phyloP scores from a whole-genome alignment of 2,329 filamentous ascomycete species.

The Dactylonectria estremocensis region DNA sequence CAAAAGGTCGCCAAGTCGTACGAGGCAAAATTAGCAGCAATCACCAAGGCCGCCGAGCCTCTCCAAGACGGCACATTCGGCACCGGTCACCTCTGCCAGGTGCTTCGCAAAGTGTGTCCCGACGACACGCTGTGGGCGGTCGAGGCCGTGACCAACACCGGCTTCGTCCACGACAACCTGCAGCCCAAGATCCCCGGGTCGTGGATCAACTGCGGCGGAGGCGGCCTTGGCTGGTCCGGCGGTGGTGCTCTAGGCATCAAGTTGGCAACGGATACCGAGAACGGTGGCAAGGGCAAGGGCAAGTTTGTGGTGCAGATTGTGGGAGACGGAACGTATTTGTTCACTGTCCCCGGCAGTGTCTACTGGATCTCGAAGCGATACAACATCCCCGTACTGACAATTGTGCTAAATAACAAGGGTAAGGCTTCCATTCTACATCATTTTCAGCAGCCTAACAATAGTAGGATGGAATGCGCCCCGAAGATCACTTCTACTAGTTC shows the following conservation, averaged over 20 bases:
- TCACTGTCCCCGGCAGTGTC: slow-evolving; percentile 68
- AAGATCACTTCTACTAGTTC: slow-evolving; percentile 69
- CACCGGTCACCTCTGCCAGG: slow-evolving; percentile 58
- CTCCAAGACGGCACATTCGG: slow-evolving; percentile 68
- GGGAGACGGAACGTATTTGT: slow-evolving; percentile 71
- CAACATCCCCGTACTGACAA: slow-evolving; percentile 67
- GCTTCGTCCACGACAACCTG: slow-evolving; percentile 79
- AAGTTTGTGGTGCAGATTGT: slow-evolving; percentile 70
- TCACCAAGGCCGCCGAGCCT: slow-evolving; percentile 71
- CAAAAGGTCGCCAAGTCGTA: slow-evolving; percentile 71
- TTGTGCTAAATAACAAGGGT: slow-evolving; percentile 72
- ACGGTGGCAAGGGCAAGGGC: slow-evolving; percentile 60
- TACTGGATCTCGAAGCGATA: slow-evolving; percentile 71
- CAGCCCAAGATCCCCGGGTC: slow-evolving; percentile 77
- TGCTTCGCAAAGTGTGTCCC: slow-evolving; percentile 53
- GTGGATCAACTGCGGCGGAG: slow-evolving; percentile 87
- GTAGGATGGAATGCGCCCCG: slow-evolving; percentile 73
- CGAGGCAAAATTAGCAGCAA: slow-evolving; percentile 70
- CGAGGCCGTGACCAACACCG: slow-evolving; percentile 83
- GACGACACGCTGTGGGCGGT: slow-evolving; percentile 79
- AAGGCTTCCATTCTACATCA: slow-evolving; percentile 26
- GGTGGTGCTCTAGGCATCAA: slow-evolving; percentile 84
- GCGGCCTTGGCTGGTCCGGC: slow-evolving; percentile 86
- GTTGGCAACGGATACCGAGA: slow-evolving; percentile 68
- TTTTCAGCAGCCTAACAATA: slow-evolving; percentile 26